Conservation (phyloP, 306 rosid species). For the Macrotyloma uniflorum region DNA sequence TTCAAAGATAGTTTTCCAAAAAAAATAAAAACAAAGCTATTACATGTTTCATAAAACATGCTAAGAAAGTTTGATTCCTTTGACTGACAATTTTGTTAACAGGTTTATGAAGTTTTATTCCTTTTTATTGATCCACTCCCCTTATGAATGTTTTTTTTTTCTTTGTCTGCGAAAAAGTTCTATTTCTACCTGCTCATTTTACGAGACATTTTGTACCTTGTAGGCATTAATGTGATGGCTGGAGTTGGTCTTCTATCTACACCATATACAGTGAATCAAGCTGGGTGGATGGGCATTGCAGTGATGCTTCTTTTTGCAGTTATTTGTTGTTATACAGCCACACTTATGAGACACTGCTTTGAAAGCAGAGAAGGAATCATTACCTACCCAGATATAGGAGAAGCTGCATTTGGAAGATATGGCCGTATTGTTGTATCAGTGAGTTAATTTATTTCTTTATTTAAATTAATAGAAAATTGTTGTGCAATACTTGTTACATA, state of each 20-base stretch:
- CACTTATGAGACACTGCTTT: slow-evolving; percentile 68
- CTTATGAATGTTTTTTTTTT: neutral
- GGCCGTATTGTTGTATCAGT: slow-evolving; percentile 75
- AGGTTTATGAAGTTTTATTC: neutral
- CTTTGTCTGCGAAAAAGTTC: neutral
- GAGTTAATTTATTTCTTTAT: slow-evolving; percentile 44
- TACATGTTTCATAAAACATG: neutral
- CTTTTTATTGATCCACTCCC: neutral
- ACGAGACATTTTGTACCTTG: slow-evolving; percentile 4
- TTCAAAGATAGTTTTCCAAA: neutral
- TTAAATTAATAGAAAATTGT: slow-evolving; percentile 25
- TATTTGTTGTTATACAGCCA: slow-evolving; percentile 70
- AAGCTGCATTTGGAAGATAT: slow-evolving; percentile 84
- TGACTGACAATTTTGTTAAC: neutral
- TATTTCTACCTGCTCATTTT: neutral
- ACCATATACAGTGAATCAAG: slow-evolving; percentile 65
- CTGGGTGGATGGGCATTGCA: slow-evolving; percentile 73
- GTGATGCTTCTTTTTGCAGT: slow-evolving; percentile 64
- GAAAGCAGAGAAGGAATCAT: slow-evolving; percentile 62
- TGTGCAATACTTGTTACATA: slow-evolving; percentile 3
- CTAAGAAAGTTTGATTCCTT: neutral
- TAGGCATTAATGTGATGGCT: slow-evolving; percentile 73
- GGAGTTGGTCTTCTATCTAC: slow-evolving; percentile 79
- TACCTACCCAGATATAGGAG: slow-evolving; percentile 76
- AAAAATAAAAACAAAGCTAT: neutral